Evolutionary conservation across 2,329 filamentous ascomycete species (phyloP).

Genomic region (Colletotrichum shisoi): DNA sequence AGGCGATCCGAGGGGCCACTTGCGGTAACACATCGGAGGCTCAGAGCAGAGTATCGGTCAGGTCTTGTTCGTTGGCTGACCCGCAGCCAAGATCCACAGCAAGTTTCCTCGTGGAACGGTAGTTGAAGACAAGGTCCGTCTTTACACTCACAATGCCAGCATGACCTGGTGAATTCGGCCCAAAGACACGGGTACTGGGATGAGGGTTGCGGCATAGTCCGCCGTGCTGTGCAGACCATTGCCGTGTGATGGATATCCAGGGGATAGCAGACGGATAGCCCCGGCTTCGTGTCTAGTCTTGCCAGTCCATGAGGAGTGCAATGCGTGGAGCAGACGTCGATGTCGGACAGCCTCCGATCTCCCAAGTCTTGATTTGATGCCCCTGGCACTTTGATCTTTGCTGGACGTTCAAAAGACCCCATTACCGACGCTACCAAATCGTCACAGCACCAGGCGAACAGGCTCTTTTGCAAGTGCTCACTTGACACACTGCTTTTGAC

Average conservation of each 20-base stretch:
- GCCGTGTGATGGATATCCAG: too few species aligned
- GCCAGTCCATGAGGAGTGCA: not conserved
- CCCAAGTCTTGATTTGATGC: not conserved
- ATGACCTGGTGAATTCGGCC: too few species aligned
- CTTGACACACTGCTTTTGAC: too few species aligned
- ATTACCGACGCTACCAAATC: too few species aligned
- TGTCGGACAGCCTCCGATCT: not conserved
- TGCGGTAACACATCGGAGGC: slow-evolving; percentile 26
- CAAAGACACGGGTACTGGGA: not conserved
- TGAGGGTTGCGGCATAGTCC: not conserved
- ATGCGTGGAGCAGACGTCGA: not conserved
- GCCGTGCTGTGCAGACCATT: not conserved
- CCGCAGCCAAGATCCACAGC: not conserved
- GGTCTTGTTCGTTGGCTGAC: not conserved
- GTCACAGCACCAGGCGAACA: too few species aligned
- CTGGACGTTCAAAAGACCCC: not conserved
- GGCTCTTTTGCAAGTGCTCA: not conserved
- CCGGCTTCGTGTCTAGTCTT: not conserved
- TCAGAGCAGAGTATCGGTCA: not conserved
- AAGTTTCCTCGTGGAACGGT: not conserved
- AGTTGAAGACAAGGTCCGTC: slow-evolving; percentile 1
- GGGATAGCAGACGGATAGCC: too few species aligned
- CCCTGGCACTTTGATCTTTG: not conserved
- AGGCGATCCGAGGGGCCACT: slow-evolving; percentile 6
- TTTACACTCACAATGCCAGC: not conserved